Percentiles rank a stretch among this genome's conserved stretches.
phyloP scores from a whole-genome alignment of 768 basidiomycete species.

The Sutorius australiensis region DNA sequence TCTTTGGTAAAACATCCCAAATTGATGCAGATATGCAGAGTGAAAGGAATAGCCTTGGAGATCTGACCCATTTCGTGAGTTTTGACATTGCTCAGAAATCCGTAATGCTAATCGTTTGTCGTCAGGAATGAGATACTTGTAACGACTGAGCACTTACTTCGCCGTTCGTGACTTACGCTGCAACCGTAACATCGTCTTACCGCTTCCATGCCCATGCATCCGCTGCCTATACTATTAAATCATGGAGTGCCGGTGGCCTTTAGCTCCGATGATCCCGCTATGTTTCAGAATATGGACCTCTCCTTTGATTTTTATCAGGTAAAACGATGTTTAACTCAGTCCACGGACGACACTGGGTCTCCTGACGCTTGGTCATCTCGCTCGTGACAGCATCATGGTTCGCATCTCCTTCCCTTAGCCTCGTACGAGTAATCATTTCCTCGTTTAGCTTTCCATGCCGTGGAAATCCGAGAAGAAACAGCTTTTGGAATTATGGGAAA shows the following conservation, averaged over 20 bases:
- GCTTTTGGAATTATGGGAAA: conserved; percentile 44
- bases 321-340: conserved; percentile 1
- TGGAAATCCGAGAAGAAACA: conserved; percentile 41
- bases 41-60: conserved; percentile 63
- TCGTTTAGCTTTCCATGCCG: conserved; percentile 50
- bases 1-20: conserved; percentile 76
- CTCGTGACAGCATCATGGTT: conserved; percentile 64
- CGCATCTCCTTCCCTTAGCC: not conserved
- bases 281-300: conserved; percentile 76
- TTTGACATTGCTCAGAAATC: not conserved
- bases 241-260: conserved; percentile 69
- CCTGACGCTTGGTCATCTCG: conserved; percentile 56
- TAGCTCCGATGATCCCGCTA: conserved; percentile 71
- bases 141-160: conserved; percentile 12
- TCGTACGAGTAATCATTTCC: not conserved
- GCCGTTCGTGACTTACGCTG: not conserved
- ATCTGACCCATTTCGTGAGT: conserved; percentile 80
- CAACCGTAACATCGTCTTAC: conserved; percentile 52
- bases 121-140: conserved; percentile 72
- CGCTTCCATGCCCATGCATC: conserved; percentile 78
- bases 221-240: conserved; percentile 66
- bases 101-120: conserved; percentile 1
- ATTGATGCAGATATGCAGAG: conserved; percentile 62
- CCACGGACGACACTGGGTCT: conserved; percentile 36
- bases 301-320: conserved; percentile 80